Conservation (phyloP, 306 rosid genomes). For the Fragaria vesca region DNA sequence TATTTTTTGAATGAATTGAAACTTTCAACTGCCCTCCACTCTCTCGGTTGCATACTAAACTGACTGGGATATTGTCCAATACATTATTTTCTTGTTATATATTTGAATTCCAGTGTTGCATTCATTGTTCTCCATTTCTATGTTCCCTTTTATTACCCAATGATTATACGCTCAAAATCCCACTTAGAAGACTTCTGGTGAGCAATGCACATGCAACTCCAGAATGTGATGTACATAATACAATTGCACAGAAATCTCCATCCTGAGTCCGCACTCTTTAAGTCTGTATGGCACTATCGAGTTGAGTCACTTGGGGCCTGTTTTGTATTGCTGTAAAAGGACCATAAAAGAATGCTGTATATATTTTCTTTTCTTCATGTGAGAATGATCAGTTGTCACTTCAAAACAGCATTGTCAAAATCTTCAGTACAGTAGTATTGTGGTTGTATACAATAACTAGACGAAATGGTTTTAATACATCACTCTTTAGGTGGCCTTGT, state of each 20-base stretch:
- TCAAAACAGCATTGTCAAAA: neutral
- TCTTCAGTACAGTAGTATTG: neutral
- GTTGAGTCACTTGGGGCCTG: neutral
- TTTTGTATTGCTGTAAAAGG: neutral
- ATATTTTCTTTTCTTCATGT: too few relatives aligned
- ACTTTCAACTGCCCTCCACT: slow-evolving; percentile 8
- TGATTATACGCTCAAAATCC: neutral
- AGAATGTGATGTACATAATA: neutral
- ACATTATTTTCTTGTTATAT: slow-evolving; percentile 15
- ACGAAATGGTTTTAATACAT: neutral
- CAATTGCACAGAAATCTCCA: neutral
- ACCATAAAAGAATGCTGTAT: too few relatives aligned
- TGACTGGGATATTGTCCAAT: slow-evolving; percentile 2
- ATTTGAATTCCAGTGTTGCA: slow-evolving; percentile 6
- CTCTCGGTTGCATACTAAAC: neutral
- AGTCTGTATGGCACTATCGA: neutral
- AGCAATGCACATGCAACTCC: neutral
- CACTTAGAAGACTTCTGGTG: neutral
- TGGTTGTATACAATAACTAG: neutral
- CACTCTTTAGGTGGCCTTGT: neutral
- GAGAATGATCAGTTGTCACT: neutral
- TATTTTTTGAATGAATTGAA: slow-evolving; percentile 12
- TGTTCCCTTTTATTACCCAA: neutral
- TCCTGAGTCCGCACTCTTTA: neutral
- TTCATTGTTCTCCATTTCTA: slow-evolving; percentile 7